A percentile compares a stretch with the other conserved stretches of the same genome.
Conservation (phyloP, 2,329 filamentous ascomycete species). For the Pseudocercospora fijiensis region DNA sequence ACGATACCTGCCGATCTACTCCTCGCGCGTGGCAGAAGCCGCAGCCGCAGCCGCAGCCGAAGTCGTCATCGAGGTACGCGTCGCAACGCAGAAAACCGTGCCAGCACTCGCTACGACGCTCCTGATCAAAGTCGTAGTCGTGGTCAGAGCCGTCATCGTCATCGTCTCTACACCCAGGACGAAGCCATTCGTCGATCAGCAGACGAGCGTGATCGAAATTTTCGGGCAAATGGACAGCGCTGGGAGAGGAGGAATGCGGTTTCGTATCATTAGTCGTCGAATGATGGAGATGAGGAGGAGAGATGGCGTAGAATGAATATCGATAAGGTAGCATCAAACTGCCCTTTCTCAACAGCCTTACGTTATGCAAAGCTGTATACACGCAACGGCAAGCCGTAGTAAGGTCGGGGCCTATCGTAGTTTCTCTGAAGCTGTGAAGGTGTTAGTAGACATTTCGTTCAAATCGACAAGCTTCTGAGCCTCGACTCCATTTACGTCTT, state of each 20-base stretch:
- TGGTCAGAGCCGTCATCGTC: neutral
- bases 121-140: neutral
- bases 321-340: neutral
- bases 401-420: neutral
- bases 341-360: neutral
- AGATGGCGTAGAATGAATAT: neutral
- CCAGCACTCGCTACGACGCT: neutral
- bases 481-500: neutral
- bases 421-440: neutral
- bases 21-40: neutral
- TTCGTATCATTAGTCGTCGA: neutral
- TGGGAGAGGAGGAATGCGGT: neutral
- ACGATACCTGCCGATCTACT: neutral
- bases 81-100: neutral
- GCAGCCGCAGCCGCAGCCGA: neutral
- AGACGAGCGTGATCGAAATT: neutral
- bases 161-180: neutral
- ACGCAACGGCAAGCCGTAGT: neutral
- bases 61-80: neutral
- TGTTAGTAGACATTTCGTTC: too few relatives aligned
- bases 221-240: neutral
- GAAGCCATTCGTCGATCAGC: neutral
- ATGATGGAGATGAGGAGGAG: neutral
- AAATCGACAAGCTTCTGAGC: too few relatives aligned
- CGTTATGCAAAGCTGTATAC: neutral